Evolutionary conservation across 306 rosid genomes (phyloP), one percentile per base, ranked within the genome.

Genomic region (Begonia loranthoides): DNA sequence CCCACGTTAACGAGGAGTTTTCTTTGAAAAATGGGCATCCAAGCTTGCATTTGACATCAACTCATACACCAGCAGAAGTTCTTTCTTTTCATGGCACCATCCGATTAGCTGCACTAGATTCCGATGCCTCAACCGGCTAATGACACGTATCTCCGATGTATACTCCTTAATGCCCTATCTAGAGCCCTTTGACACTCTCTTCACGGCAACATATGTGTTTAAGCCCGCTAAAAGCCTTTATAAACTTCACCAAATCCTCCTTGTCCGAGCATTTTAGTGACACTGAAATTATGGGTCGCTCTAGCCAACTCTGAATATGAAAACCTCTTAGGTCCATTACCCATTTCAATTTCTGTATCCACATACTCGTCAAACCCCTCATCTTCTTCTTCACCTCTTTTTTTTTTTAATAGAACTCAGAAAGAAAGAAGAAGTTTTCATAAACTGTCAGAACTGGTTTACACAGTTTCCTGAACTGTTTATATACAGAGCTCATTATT

Each of bases 191-290:
- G 65, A 52, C 10, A 66, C 49, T 15, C 41, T 66, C 49, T 66
- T 66, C 10, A 52, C 56, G 2, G 70, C 65, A 1, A 66, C 53
- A 28, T 50, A 11, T 15, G 34, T 12, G 41, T 65, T 57, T 5
- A 38, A 28, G 21, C 44, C 52, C 11, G 34, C 36, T 2, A 65
- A n/a, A 24, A 44, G 14, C 70, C 70, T 65, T 13, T 50, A 16
- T 65, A 65, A 5, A 65, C 69, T 6, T 33, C 57, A 11, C 69
- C 69, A 45, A 65, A 65, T 17, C 69, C 63, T 41, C 69, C 69
- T 34, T 43, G 48, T 1, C 70, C 70, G 13, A 65, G 59, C 49
- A 57, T 65, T 13, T 51, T 49, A 14, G 10, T 48, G 4, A 50
- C 54, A 10, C 34, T 2, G 45, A 65, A 65, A 24, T 65, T 56